Evolutionary conservation across 2,329 filamentous ascomycete genomes (phyloP).

Genomic region (Waltergamsia citrina): DNA sequence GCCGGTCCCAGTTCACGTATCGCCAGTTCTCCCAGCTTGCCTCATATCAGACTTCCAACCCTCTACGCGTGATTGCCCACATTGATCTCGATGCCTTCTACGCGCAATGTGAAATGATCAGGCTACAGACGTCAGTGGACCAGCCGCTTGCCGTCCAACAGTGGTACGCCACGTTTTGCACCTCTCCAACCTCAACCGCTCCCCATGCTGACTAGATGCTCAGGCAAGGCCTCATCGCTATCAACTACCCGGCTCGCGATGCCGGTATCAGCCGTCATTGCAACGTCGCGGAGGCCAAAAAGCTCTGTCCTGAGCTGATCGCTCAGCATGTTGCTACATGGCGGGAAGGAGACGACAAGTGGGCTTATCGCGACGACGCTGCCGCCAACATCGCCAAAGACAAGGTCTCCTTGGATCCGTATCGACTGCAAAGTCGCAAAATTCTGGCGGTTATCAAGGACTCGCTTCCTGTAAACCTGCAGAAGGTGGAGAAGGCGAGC

Average conservation of each 20-base stretch:
- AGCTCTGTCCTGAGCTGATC: conserved; percentile 75
- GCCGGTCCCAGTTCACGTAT: conserved; percentile 70
- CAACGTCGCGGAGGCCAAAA: conserved; percentile 70
- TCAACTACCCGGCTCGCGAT: conserved; percentile 86
- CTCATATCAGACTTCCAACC: conserved; percentile 60
- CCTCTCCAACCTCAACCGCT: neutral
- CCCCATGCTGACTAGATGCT: neutral
- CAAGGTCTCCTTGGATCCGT: conserved; percentile 92
- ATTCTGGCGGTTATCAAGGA: conserved; percentile 76
- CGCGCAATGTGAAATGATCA: conserved; percentile 89
- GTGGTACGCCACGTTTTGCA: conserved; percentile 44
- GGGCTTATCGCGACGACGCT: conserved; percentile 82
- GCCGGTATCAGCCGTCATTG: conserved; percentile 76
- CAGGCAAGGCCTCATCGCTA: conserved; percentile 84
- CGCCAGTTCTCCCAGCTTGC: conserved; percentile 72
- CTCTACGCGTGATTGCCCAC: conserved; percentile 80
- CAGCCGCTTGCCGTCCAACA: conserved; percentile 88
- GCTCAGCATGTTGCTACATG: conserved; percentile 92
- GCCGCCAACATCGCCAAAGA: conserved; percentile 72
- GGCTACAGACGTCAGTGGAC: conserved; percentile 64
- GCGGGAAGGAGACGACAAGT: conserved; percentile 82
- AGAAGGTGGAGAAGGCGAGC: conserved; percentile 83
- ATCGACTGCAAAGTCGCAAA: conserved; percentile 72
- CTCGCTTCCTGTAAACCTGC: conserved; percentile 51
- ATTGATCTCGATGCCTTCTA: conserved; percentile 98